These are phyloP conservation scores for Pseudogymnoascus sp. DNA, from an alignment of 2,329 filamentous ascomycete genomes.

Conservation along the genomic window DNA sequence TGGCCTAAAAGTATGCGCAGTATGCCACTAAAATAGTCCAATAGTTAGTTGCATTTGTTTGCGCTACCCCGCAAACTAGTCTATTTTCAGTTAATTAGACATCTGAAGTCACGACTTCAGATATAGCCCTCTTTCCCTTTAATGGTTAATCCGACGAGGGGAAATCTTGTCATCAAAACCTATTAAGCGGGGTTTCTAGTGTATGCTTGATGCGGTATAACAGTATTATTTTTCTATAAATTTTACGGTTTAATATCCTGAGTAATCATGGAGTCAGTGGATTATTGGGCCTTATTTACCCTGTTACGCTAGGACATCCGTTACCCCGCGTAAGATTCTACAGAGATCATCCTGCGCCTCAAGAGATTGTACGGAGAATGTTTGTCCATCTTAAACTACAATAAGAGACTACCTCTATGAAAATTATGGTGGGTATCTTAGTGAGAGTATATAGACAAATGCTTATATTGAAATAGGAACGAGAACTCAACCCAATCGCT, in stretches of 20 bases:
- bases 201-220: background rate
- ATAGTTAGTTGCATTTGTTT: background rate
- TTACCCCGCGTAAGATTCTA: background rate
- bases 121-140: background rate
- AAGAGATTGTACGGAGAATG: background rate
- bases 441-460: background rate
- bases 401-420: background rate
- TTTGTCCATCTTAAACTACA: background rate
- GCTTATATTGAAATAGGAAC: background rate
- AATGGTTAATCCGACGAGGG: background rate
- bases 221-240: background rate
- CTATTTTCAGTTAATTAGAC: background rate
- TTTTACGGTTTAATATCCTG: background rate
- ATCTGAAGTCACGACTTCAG: background rate
- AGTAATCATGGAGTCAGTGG: background rate
- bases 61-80: background rate
- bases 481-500: slow-evolving; percentile 8
- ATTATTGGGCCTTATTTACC: background rate
- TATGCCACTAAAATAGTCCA: background rate
- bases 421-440: background rate
- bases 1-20: background rate
- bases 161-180: background rate
- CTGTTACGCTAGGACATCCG: background rate
- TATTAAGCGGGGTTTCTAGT: background rate
- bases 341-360: background rate